A percentile compares a stretch with the other conserved stretches of the same genome.
phyloP scores from a whole-genome alignment of 2,329 filamentous ascomycete species.

The Monilinia fructigena region DNA sequence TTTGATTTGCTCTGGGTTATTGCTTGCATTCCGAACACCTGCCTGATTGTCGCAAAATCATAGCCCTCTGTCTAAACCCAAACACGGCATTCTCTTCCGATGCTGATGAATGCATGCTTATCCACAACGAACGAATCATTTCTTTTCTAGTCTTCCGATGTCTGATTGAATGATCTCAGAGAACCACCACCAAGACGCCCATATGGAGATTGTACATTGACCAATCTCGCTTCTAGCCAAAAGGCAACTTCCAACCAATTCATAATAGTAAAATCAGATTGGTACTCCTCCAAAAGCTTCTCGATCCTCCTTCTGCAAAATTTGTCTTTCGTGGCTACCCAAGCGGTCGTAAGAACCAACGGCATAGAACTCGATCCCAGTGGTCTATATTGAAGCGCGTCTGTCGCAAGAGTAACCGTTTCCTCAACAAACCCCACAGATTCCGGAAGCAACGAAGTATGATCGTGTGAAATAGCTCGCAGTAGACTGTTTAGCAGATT shows the following conservation, averaged over 20 bases:
- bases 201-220: neutral
- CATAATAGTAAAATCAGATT: slow-evolving; percentile 1
- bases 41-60: too few relatives aligned
- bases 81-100: too few relatives aligned
- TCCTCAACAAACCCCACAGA: neutral
- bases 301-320: neutral
- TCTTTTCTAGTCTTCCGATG: neutral
- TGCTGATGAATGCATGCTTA: too few relatives aligned
- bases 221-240: neutral
- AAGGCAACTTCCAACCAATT: slow-evolving; percentile 8
- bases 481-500: neutral
- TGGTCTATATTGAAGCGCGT: neutral
- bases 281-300: neutral
- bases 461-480: neutral
- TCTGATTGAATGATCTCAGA: neutral
- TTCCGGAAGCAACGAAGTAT: neutral
- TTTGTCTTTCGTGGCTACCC: neutral
- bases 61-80: too few relatives aligned
- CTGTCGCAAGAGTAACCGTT: neutral
- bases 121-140: too few relatives aligned
- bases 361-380: slow-evolving; percentile 2
- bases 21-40: too few relatives aligned
- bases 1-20: too few relatives aligned
- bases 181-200: neutral
- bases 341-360: neutral